These are phyloP conservation scores for Trichoderma afroharzianum DNA, from an alignment of 2,329 filamentous ascomycete genomes.

Conservation along the genomic window DNA sequence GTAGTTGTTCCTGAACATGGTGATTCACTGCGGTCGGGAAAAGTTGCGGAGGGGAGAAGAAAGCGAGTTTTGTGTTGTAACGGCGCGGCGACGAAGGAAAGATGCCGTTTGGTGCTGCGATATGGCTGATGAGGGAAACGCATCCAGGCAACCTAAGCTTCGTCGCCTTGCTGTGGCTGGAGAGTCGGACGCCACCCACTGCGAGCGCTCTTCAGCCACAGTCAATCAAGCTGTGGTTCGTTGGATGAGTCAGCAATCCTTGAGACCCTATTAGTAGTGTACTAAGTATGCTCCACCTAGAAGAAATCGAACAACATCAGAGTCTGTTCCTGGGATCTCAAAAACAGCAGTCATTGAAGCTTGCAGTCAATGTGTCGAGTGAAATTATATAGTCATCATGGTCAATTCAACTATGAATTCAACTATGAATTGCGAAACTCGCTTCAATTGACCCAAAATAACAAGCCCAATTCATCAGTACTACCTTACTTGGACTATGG, in stretches of 20 bases:
- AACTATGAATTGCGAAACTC: neutral
- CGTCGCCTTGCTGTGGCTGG: constrained; percentile 29
- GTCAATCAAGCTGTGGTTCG: neutral
- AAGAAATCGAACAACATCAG: neutral
- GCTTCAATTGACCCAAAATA: neutral
- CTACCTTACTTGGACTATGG: neutral
- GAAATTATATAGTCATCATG: neutral
- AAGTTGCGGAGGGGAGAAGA: constrained; percentile 7
- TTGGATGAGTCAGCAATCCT: neutral
- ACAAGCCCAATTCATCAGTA: neutral
- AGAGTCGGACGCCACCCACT: neutral
- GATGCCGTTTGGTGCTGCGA: constrained; percentile 4
- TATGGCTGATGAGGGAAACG: constrained; percentile 16
- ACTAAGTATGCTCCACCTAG: neutral
- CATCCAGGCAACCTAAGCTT: constrained; percentile 37
- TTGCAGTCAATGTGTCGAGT: neutral
- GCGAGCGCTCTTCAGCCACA: constrained; percentile 21
- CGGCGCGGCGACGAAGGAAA: constrained; percentile 3
- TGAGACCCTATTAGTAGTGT: neutral
- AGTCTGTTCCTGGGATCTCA: neutral
- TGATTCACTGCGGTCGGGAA: constrained; percentile 33
- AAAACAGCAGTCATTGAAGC: neutral
- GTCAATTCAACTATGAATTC: neutral
- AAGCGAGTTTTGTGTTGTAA: constrained; percentile 4
- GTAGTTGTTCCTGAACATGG: constrained; percentile 99